Conservation (phyloP, 179 eudicot genomes). For the Dionaea muscipula region DNA sequence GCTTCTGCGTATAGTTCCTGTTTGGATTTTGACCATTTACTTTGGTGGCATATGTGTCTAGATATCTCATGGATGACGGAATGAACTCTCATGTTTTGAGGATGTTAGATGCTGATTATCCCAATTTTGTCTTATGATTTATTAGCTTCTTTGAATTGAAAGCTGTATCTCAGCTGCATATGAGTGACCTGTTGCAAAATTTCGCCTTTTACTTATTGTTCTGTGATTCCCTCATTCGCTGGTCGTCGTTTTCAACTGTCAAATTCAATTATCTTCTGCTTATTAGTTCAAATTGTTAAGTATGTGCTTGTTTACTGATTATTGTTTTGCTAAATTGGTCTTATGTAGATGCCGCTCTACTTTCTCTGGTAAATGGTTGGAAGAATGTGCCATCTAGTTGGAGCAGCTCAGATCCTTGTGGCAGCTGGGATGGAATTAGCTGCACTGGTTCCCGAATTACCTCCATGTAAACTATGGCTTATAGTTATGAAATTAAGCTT, state of each 20-base stretch:
- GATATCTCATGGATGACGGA: not conserved
- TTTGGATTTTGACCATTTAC: no score
- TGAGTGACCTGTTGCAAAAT: no score
- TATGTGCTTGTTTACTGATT: not conserved
- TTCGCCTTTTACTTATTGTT: no score
- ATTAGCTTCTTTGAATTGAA: no score
- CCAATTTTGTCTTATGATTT: not conserved
- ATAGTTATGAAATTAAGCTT: not conserved
- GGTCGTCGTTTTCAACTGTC: not conserved
- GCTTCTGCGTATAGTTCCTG: no score
- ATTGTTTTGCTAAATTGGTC: not conserved
- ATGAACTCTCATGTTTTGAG: not conserved
- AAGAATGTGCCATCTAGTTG: conserved; percentile 62
- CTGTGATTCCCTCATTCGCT: no score
- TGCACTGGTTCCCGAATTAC: conserved; percentile 47
- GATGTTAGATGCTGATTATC: not conserved
- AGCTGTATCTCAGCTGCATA: no score
- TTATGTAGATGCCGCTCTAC: conserved; percentile 43
- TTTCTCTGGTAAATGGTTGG: conserved; percentile 45
- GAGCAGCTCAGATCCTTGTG: conserved; percentile 64
- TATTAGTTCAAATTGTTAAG: not conserved
- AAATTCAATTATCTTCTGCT: not conserved
- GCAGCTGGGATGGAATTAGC: conserved; percentile 58
- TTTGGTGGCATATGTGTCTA: not conserved
- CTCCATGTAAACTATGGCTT: conserved; percentile 35